Evolutionary conservation across 192 early-diverging fungal genomes (phyloP).

Genomic region (Entophlyctis luteolus): DNA sequence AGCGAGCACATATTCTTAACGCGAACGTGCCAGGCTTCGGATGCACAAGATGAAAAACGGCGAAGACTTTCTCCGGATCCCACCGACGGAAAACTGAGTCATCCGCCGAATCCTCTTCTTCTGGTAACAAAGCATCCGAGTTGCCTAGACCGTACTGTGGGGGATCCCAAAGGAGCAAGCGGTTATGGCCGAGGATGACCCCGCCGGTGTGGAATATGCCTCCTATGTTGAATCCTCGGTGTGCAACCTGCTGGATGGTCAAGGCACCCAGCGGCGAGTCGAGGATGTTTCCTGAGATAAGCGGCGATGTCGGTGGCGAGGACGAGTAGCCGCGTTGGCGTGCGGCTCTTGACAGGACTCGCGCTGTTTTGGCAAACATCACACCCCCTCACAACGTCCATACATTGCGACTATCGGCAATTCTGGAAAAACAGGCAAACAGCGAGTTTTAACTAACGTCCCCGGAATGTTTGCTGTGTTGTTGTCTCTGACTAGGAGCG

Average conservation of each 20-base stretch:
- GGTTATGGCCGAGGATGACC: constrained; percentile 28
- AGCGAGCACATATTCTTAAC: background rate
- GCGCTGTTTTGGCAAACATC: no score
- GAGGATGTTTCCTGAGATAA: no score
- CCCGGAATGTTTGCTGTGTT: no score
- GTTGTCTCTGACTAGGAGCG: no score
- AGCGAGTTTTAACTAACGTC: no score
- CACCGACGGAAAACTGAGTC: constrained; percentile 44
- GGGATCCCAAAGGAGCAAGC: constrained; percentile 47
- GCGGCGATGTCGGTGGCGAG: no score
- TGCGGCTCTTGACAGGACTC: no score
- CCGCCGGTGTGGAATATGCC: constrained; percentile 33
- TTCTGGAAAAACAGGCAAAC: no score
- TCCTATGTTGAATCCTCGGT: constrained; percentile 33
- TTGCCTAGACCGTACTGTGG: constrained; percentile 49
- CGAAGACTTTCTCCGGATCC: constrained; percentile 35
- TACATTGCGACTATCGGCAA: no score
- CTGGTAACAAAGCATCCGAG: background rate
- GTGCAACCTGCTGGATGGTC: constrained; percentile 18
- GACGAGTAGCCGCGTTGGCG: no score
- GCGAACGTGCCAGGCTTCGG: constrained; percentile 38
- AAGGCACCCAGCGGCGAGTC: background rate
- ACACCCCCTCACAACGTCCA: no score
- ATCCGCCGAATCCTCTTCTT: background rate
- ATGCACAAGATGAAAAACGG: constrained; percentile 39